Base-by-base conservation (phyloP, 208 protist species). In the Leishmania tarentolae region DNA sequence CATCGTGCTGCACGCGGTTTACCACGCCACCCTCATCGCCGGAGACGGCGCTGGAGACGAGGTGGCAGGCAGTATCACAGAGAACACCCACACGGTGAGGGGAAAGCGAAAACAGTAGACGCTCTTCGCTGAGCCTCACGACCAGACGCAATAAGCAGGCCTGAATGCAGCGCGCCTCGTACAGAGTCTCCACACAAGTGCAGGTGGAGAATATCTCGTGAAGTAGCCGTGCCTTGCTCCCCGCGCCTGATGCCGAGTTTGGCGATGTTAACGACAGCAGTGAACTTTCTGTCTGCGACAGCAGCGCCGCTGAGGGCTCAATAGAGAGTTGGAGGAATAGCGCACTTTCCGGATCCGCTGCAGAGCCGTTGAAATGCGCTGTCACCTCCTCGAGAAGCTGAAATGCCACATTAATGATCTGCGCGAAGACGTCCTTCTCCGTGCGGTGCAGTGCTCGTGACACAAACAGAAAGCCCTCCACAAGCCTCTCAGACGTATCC, bases 381-480 rank as follows among this genome's bases (percentile, higher is more conserved):
- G 76, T 77, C 8, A 84, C 78, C 66, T 82, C 78, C 28, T 77
- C 44, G n/a, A 78, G 53, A 0, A 85, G 80, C 52, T 75, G 59
- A 15, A 84, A 65, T 42, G 83, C 46, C 8, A 81, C 66, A 9
- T 76, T 35, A 0, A 65, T 7, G 3, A 91, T 72, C 0, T 71
- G 66, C 3, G 57, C 44, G 13, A 87, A 86, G 8, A 65, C 75
- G 7, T 17, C 52, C 0, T 15, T 24, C 44, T 90, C 88, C 1
- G 66, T 70, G 24, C 75, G 63, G 50, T 76, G 65, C 35, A 88
- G n/a, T 11, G 86, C 80, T 11, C 82, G 81, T 21, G 88, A 42
- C 24, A 83, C 57, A 75, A 90, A 81, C 24, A 76, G 35, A 19
- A 90, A 59, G 19, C 82, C 80, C 24, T 90, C 87, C 17, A 90